Evolutionary conservation across 805 yeast species (phyloP).

Genomic region (Suhomyces sp.): DNA sequence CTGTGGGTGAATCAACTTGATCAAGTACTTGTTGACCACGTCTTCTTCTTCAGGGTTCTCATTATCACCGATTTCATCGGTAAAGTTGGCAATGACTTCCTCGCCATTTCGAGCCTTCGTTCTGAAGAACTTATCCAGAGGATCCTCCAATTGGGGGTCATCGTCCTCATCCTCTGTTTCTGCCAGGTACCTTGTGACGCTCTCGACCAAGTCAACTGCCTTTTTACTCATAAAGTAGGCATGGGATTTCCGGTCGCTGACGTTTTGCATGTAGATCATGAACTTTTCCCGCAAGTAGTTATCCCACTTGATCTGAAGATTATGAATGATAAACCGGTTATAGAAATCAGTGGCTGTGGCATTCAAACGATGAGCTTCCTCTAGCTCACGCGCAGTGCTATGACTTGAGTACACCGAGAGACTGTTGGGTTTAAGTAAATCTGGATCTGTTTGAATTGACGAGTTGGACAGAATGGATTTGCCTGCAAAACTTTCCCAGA

Average conservation of each 20-base stretch:
- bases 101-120: conserved; percentile 21
- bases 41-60: conserved; percentile 30
- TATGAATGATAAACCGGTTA: conserved; percentile 71
- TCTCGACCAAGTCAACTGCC: conserved; percentile 49
- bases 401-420: conserved; percentile 32
- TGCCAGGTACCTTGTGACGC: conserved; percentile 22
- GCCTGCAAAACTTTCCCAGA: conserved; percentile 17
- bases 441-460: conserved; percentile 5
- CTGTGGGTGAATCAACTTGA: conserved; percentile 77
- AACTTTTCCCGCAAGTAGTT: conserved; percentile 61
- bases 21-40: conserved; percentile 54
- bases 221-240: conserved; percentile 46
- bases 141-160: conserved; percentile 17
- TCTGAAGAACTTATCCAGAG: conserved; percentile 9
- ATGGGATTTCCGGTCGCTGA: conserved; percentile 42
- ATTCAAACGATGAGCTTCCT: conserved; percentile 19
- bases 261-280: conserved; percentile 50
- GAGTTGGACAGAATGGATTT: conserved; percentile 2
- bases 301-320: conserved; percentile 77
- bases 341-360: conserved; percentile 41
- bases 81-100: conserved; percentile 46
- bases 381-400: conserved; percentile 22
- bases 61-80: conserved; percentile 47
- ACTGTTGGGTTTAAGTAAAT: conserved; percentile 10
- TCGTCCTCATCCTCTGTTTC: conserved; percentile 13